A percentile compares a stretch with the other conserved stretches of the same genome.
Evolutionary conservation across 148 eudicot genomes (phyloP).

Genomic region (Bassia scoparia): DNA sequence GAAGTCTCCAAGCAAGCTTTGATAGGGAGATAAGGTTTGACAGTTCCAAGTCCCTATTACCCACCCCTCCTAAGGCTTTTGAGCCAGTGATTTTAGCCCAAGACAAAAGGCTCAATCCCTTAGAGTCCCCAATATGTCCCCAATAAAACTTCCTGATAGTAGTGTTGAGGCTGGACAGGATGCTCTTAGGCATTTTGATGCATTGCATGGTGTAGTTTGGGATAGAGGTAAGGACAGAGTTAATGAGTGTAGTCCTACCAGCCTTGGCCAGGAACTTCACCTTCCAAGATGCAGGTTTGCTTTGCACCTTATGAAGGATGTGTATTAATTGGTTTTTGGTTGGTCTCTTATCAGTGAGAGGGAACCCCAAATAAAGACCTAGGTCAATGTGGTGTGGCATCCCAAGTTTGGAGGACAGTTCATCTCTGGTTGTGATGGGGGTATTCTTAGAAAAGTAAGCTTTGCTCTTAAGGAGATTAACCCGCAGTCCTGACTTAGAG

Average conservation of each 20-base stretch:
- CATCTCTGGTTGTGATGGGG: not conserved
- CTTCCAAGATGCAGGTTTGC: not conserved
- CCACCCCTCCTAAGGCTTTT: too few species aligned
- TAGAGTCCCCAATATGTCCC: too few species aligned
- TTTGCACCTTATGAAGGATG: not conserved
- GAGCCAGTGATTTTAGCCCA: too few species aligned
- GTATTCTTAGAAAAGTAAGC: not conserved
- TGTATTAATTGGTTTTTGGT: not conserved
- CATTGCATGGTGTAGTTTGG: not conserved
- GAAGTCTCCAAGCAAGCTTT: too few species aligned
- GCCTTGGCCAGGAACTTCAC: not conserved
- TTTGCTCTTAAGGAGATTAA: too few species aligned
- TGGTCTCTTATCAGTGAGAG: not conserved
- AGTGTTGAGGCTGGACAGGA: too few species aligned
- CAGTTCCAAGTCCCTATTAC: too few species aligned
- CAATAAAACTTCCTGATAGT: too few species aligned
- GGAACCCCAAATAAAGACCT: not conserved
- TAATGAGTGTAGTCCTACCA: not conserved
- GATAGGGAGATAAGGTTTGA: too few species aligned
- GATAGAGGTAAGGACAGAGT: not conserved
- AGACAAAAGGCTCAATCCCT: too few species aligned
- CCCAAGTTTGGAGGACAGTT: not conserved
- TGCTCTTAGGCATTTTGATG: not conserved
- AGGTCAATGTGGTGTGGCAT: not conserved
- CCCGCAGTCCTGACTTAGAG: too few species aligned